phyloP scores from a whole-genome alignment of 2,329 filamentous ascomycete genomes.

The Sporothrix inflata region DNA sequence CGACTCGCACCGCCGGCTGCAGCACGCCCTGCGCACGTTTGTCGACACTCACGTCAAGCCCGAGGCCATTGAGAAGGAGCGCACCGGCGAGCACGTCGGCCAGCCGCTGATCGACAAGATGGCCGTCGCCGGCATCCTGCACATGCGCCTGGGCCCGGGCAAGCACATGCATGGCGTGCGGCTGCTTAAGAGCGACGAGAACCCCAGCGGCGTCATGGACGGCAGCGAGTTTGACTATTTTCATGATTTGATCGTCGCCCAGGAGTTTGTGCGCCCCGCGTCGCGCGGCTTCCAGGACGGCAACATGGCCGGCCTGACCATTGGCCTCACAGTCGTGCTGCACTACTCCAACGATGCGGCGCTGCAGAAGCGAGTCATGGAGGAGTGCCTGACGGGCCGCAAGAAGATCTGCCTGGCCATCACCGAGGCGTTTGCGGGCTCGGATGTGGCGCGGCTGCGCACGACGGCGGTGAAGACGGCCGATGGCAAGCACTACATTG shows the following conservation, averaged over 20 bases:
- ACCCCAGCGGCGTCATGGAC: constrained; percentile 64
- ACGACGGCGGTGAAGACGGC: constrained; percentile 78
- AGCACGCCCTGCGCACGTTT: constrained; percentile 72
- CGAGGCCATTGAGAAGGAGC: constrained; percentile 76
- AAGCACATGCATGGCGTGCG: constrained; percentile 75
- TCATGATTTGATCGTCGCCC: constrained; percentile 75
- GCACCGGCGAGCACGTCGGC: constrained; percentile 70
- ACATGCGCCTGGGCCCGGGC: constrained; percentile 82
- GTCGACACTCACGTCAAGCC: constrained; percentile 71
- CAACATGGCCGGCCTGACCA: constrained; percentile 85
- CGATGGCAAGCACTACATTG: constrained; percentile 73
- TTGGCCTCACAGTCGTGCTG: constrained; percentile 76
- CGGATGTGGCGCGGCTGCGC: constrained; percentile 76
- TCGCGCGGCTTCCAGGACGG: constrained; percentile 83
- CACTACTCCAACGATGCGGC: constrained; percentile 73
- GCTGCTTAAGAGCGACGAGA: constrained; percentile 50
- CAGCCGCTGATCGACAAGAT: constrained; percentile 77
- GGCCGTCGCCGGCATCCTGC: constrained; percentile 72
- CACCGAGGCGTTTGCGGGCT: constrained; percentile 85
- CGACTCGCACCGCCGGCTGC: constrained; percentile 70
- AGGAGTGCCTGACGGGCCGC: constrained; percentile 75
- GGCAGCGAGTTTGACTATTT: constrained; percentile 87
- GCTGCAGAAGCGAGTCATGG: constrained; percentile 67
- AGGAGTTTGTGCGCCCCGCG: constrained; percentile 73
- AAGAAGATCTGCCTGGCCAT: constrained; percentile 90